Conservation (phyloP, 306 rosid genomes). For the Trichosanthes truncata region DNA sequence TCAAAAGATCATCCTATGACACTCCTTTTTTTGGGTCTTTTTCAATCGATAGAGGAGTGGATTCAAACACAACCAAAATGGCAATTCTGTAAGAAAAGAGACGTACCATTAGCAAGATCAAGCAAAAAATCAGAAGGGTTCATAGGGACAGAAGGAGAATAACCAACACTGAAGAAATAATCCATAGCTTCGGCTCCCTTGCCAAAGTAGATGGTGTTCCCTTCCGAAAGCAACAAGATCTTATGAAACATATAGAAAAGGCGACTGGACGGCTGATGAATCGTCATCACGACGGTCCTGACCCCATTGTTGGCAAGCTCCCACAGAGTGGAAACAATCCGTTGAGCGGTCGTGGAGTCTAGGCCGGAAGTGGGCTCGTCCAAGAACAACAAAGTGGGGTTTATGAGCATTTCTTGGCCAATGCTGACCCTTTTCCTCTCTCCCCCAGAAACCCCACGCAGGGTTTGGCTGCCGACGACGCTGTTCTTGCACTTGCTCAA, state of each 20-base stretch:
- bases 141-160: conserved; percentile 46
- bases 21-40: no score
- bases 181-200: conserved; percentile 48
- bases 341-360: conserved; percentile 75
- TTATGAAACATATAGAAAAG: conserved; percentile 61
- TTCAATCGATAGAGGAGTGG: no score
- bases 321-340: conserved; percentile 49
- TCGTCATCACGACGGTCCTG: conserved; percentile 63
- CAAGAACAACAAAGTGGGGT: conserved; percentile 58
- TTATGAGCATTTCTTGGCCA: conserved; percentile 66
- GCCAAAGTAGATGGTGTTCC: conserved; percentile 52
- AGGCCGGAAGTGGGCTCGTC: conserved; percentile 86
- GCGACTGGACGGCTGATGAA: conserved; percentile 80
- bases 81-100: not conserved
- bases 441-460: conserved; percentile 74
- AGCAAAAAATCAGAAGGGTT: conserved; percentile 71
- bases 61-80: no score
- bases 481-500: conserved; percentile 46
- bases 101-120: conserved; percentile 72
- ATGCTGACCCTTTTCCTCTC: conserved; percentile 81
- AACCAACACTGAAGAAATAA: conserved; percentile 48
- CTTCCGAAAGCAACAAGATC: conserved; percentile 57
- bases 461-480: conserved; percentile 25
- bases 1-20: no score
- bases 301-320: conserved; percentile 45